Conservation (phyloP, 805 yeast genomes). For the Myxozyma melibiosi region DNA sequence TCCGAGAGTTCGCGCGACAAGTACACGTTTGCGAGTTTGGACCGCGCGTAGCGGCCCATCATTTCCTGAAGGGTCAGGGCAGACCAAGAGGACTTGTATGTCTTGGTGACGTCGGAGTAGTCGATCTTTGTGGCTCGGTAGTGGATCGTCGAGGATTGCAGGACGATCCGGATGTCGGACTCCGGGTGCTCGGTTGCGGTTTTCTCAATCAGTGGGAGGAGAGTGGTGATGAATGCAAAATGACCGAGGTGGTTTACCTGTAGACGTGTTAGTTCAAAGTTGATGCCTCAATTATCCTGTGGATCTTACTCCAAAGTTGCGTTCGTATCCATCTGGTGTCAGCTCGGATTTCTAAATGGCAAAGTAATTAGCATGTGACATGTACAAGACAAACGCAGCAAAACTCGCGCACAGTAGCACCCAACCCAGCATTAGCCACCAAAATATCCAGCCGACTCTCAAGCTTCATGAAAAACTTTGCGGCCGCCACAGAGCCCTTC, state of each 20-base stretch:
- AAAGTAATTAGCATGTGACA: too few species aligned
- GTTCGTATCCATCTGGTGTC: slow-evolving; percentile 29
- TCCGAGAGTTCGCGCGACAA: slow-evolving; percentile 19
- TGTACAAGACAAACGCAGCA: background rate
- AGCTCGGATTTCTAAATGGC: slow-evolving; percentile 18
- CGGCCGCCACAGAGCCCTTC: slow-evolving; percentile 22
- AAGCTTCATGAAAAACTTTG: slow-evolving; percentile 45
- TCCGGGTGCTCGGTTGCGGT: slow-evolving; percentile 22
- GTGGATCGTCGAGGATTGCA: slow-evolving; percentile 20
- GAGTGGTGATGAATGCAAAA: slow-evolving; percentile 30
- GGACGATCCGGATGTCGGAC: slow-evolving; percentile 23
- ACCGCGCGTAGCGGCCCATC: slow-evolving; percentile 26
- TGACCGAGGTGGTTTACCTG: slow-evolving; percentile 31
- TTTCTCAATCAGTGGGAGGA: slow-evolving; percentile 21
- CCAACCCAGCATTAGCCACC: slow-evolving; percentile 73
- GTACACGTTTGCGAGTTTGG: slow-evolving; percentile 29
- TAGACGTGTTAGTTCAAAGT: background rate
- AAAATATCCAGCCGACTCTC: slow-evolving; percentile 58
- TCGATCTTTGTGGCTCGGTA: slow-evolving; percentile 14
- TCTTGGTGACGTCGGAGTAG: slow-evolving; percentile 11
- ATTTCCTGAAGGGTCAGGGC: slow-evolving; percentile 13
- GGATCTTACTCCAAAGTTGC: slow-evolving; percentile 24
- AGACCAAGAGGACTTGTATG: slow-evolving; percentile 5
- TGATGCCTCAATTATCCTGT: background rate
- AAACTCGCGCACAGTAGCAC: slow-evolving; percentile 17